Base-by-base conservation (phyloP, 2,329 filamentous ascomycete species). In the Cercospora sp. region DNA sequence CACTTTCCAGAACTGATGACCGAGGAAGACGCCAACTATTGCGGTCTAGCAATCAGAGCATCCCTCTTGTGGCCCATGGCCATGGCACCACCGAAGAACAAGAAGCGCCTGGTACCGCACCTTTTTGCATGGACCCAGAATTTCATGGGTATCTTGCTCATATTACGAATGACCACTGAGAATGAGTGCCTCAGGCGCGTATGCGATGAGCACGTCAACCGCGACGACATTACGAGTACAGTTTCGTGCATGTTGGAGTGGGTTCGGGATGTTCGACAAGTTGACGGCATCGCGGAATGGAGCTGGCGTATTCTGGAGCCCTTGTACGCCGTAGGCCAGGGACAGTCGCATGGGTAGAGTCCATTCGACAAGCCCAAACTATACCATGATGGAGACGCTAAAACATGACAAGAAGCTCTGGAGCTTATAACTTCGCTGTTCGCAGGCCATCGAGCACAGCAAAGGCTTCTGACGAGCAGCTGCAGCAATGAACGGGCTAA, bases 71-170 rank as follows among this genome's bases (percentile, higher is more conserved):
- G 88, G 88, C 87, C 88, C 1, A 80, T 89, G 26, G 81, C 83
- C 24, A 83, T 89, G 79, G 84, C 85, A 7, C 87, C 87, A 0
- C 82, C 85, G 0, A 85, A 84, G 69, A 80, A 83, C 63, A 84
- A 84, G 75, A 90, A 89, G 77, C 80, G 87, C 40, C 80, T 89
- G 5, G 79, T 89, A 0, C 87, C 87, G 0, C 84, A 85, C 66
- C 73, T 86, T 1, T 89, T 88, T 74, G 86, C 87, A 64, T 89
- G 87, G 85, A 87, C 86, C 8, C 87, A 89, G 71, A 88, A 88
- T 68, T 81, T 89, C 51, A 81, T 89, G 55, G 85, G 85, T 3
- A 85, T 88, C 26, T 78, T 90, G 26, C 73, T 89, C 57, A 80
- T 89, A 18, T 74, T 89, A 40, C 84, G 87, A 53, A 79, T 89